Percentiles rank a stretch among this genome's conserved stretches.
Conservation (phyloP, 2,329 filamentous ascomycete genomes). For the Corinectria fuckeliana region DNA sequence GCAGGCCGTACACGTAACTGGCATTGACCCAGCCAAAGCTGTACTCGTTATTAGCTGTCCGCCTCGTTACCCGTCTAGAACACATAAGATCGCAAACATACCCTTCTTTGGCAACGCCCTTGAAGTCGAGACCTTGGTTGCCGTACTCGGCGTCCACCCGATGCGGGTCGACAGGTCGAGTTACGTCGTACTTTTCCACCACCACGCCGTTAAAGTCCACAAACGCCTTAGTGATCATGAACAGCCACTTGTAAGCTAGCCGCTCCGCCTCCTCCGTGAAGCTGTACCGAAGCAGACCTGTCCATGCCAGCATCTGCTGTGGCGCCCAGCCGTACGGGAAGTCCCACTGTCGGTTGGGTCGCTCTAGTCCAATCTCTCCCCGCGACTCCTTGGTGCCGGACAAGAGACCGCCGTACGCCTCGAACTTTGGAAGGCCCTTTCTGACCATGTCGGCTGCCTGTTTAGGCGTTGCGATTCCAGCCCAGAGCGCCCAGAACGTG, state of each 20-base stretch:
- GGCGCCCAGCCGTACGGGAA: slow-evolving; percentile 98
- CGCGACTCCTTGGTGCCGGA: slow-evolving; percentile 91
- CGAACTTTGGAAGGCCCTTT: slow-evolving; percentile 84
- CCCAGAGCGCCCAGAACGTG: slow-evolving; percentile 98
- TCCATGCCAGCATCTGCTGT: slow-evolving; percentile 98
- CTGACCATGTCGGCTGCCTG: slow-evolving; percentile 86
- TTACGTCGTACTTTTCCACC: slow-evolving; percentile 99
- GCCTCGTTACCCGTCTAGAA: not conserved
- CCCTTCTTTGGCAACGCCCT: slow-evolving; percentile 95
- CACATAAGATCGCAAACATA: slow-evolving; percentile 48
- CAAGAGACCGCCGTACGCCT: slow-evolving; percentile 84
- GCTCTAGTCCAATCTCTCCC: slow-evolving; percentile 76
- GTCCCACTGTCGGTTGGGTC: slow-evolving; percentile 97
- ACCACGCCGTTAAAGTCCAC: slow-evolving; percentile 98
- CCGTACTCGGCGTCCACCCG: slow-evolving; percentile 96
- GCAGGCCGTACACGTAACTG: slow-evolving; percentile 92
- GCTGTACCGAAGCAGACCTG: slow-evolving; percentile 87
- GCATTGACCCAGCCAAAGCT: slow-evolving; percentile 99
- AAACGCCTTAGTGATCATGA: slow-evolving; percentile 98
- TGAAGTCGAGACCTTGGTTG: slow-evolving; percentile 94
- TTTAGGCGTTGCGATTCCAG: slow-evolving; percentile 81
- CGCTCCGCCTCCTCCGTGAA: slow-evolving; percentile 90
- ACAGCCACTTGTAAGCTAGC: slow-evolving; percentile 94
- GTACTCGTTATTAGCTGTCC: slow-evolving; percentile 38
- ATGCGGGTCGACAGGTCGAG: slow-evolving; percentile 86